Percentiles rank a stretch among this genome's conserved stretches.
These are phyloP conservation scores for Bjerkandera adusta DNA, from an alignment of 1,284 basidiomycete genomes.

Conservation along the genomic window DNA sequence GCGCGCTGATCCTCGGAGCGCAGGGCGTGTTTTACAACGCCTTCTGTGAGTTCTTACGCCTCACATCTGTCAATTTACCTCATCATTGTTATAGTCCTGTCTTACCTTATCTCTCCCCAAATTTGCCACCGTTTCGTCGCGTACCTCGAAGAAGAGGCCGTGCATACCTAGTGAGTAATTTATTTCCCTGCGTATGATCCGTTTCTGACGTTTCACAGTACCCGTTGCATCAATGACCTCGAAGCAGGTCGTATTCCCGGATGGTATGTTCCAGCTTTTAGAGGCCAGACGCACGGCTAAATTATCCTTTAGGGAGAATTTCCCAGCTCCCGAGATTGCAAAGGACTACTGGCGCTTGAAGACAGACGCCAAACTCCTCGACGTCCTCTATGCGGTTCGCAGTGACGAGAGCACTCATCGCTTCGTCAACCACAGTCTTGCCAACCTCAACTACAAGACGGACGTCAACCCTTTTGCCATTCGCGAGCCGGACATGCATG, in stretches of 20 bases:
- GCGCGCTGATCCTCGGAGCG: conserved; percentile 79
- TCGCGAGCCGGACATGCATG: conserved; percentile 82
- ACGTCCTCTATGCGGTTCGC: conserved; percentile 87
- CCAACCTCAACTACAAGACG: conserved; percentile 71
- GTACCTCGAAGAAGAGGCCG: conserved; percentile 95
- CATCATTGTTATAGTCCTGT: conserved; percentile 50
- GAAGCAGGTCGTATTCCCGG: conserved; percentile 85
- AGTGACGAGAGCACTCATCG: conserved; percentile 94
- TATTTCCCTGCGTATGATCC: conserved; percentile 12
- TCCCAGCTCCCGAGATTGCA: conserved; percentile 84
- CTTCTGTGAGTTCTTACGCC: conserved; percentile 59
- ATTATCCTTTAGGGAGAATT: conserved; percentile 41
- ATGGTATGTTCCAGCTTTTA: conserved; percentile 51
- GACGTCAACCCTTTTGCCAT: conserved; percentile 93
- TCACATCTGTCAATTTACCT: neutral
- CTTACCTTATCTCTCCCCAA: conserved; percentile 81
- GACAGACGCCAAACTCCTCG: conserved; percentile 74
- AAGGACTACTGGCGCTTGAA: conserved; percentile 92
- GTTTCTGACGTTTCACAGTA: conserved; percentile 55
- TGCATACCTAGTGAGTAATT: conserved; percentile 69
- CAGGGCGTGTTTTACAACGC: conserved; percentile 92
- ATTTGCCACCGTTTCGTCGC: conserved; percentile 94
- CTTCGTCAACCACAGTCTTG: conserved; percentile 91
- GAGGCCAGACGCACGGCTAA: conserved; percentile 1
- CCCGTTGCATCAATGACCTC: conserved; percentile 81